Conservation (phyloP, 78 protist genomes). For the Anaeramoeba flamelloides region DNA sequence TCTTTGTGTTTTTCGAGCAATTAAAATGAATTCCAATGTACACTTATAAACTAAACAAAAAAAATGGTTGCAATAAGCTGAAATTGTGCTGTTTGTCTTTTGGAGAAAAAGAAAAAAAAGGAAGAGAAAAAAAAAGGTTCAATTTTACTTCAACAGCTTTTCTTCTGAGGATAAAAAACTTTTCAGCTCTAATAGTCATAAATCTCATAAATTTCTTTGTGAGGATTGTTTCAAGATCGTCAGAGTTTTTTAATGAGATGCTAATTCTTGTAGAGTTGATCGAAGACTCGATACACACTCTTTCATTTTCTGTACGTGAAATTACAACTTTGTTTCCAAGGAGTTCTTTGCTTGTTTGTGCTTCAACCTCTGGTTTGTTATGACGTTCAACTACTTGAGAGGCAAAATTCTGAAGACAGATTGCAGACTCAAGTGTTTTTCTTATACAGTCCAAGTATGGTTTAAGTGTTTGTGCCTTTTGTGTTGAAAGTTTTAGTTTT, state of each 20-base stretch:
- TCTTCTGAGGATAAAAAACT: slow-evolving; percentile 73
- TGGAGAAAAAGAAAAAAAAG: too few relatives aligned
- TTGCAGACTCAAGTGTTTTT: slow-evolving; percentile 70
- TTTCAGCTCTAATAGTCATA: slow-evolving; percentile 85
- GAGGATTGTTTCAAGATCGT: slow-evolving; percentile 72
- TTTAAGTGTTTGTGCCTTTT: slow-evolving; percentile 22
- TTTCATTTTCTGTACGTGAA: slow-evolving; percentile 61
- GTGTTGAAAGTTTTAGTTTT: too few relatives aligned
- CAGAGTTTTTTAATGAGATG: slow-evolving; percentile 68
- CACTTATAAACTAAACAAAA: too few relatives aligned
- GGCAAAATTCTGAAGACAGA: slow-evolving; percentile 78
- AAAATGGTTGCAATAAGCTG: too few relatives aligned
- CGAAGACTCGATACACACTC: slow-evolving; percentile 73
- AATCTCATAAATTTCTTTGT: slow-evolving; percentile 71
- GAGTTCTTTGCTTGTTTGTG: slow-evolving; percentile 50
- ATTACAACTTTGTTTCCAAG: slow-evolving; percentile 69
- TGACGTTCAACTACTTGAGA: slow-evolving; percentile 93
- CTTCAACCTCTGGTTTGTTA: slow-evolving; percentile 97
- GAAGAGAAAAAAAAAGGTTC: too few relatives aligned
- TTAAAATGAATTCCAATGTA: too few relatives aligned
- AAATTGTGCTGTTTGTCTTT: too few relatives aligned
- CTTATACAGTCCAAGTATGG: slow-evolving; percentile 76
- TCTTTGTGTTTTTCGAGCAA: too few relatives aligned
- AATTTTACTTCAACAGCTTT: slow-evolving; percentile 57
- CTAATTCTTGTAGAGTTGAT: slow-evolving; percentile 89